Base-by-base conservation (phyloP, 23 red algal genomes). In the Cyanidioschyzon merolae region DNA sequence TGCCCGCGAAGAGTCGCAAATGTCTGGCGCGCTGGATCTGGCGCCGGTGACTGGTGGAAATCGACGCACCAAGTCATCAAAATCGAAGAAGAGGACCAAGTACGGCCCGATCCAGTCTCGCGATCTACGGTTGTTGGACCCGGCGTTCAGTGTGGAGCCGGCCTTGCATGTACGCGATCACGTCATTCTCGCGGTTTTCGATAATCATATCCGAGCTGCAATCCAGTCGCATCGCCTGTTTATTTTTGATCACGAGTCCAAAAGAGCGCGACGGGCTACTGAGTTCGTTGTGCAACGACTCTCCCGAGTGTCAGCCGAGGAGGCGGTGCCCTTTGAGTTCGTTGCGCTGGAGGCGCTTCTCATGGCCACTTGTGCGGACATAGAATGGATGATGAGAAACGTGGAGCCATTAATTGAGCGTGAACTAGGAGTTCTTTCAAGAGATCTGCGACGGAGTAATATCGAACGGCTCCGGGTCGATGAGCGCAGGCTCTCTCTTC, bases 281-380 rank as follows among this genome's bases (percentile, higher is more conserved):
- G n/a, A 35, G 30, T 32, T 71, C 29, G 63, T 71, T 71, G 63
- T 35, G 16, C 63, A 71, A 32, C 12, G 32, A 25, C 63, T 71
- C 7, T 27, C 7, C 2, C 21, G 63, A 40, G 79, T 67, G 36
- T 16, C 75, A 15, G 90, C 86, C 74, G 80, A 87, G 18, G 38
- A 74, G 0, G 87, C 84, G 37, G 30, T 83, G 26, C 90, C 90
- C 30, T 95, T 95, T 71, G 90, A 95, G 82, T 89, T 95, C 51
- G 34, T 82, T 2, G 90, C 90, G 36, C 75, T 95, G 80, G 90
- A 95, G 75, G 90, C 85, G 1, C 85, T 95, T 76, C 82, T 95
- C 38, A 85, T 95, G 12, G 41, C 82, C 37, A 81, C 80, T 2
- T 89, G 86, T 57, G 34, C 76, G 2, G 82, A 76, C 1, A 81